Evolutionary conservation across 2,329 filamentous ascomycete species (phyloP), one percentile per base, ranked within the genome.

Genomic region (Diaporthe velutina): DNA sequence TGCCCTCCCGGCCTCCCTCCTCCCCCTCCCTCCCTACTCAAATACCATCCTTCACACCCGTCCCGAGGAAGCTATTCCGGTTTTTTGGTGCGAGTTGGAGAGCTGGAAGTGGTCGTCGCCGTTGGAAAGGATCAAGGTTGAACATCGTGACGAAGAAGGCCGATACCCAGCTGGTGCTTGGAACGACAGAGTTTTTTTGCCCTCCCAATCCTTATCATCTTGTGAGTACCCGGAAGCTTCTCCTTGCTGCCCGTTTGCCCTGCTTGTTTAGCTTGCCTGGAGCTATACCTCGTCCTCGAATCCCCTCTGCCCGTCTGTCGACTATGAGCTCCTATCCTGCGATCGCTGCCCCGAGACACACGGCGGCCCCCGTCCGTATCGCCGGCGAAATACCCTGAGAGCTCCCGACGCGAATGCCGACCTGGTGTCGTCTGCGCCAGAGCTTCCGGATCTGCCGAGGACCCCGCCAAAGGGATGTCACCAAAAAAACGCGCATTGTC

Each of bases 81-180:
- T 71, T 71, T 74, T 70, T 74, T n/a, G 73, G 73, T 74, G 57
- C 45, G 68, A 60, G 73, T 74, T 38, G 73, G 66, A 71, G 73
- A 73, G 70, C 57, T 61, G 73, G 73, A 71, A 74, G 73, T 74
- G 73, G 73, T 74, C 73, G 73, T 71, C 73, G 48, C 15, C 50
- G 64, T 68, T 68, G 73, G 66, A 54, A 19, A 74, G 73, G 73
- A 35, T 40, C 54, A 64, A 71, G 73, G 73, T 71, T 74, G 73
- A 74, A 71, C 55, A 74, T 35, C 45, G 73, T 55, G 54, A 74
- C 38, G 55, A 70, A 54, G 54, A 58, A 71, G 52, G 58, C 22
- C 38, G 33, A 54, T 57, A 71, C 58, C 22, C 10, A 55, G 25
- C 40, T 33, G 55, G 45, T 55, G 55, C 38, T 55, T n/a, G 28